Conservation (phyloP, 345 rosid genomes). For the Populus nigra region DNA sequence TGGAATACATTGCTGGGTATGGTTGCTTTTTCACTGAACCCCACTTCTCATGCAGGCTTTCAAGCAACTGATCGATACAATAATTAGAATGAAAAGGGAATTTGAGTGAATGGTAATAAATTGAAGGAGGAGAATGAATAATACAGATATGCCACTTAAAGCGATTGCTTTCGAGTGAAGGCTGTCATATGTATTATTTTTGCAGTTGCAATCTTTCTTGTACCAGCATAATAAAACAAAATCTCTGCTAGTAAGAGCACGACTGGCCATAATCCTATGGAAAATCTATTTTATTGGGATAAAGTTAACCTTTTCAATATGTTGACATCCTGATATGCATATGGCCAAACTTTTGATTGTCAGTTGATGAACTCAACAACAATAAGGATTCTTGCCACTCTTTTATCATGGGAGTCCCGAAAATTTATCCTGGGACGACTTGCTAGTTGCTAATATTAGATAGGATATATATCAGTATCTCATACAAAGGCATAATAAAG, state of each 20-base stretch:
- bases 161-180: neutral
- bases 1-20: constrained; percentile 73
- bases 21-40: constrained; percentile 47
- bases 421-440: too few species aligned
- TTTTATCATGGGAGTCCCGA: too few species aligned
- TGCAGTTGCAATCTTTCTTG: too few species aligned
- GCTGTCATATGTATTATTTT: too few species aligned
- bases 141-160: neutral
- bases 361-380: neutral
- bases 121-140: neutral
- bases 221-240: neutral
- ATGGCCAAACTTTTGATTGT: neutral
- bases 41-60: constrained; percentile 58
- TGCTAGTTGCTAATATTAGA: too few species aligned
- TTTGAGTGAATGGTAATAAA: neutral
- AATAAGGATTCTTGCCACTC: neutral
- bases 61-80: constrained; percentile 44
- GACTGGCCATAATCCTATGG: too few species aligned
- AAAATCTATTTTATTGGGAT: too few species aligned
- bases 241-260: neutral
- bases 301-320: neutral
- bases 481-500: neutral
- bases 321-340: neutral
- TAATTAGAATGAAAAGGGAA: neutral
- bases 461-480: neutral